Evolutionary conservation across 1,284 basidiomycete genomes (phyloP), one percentile per base, ranked within the genome.

Genomic region (Cutaneotrichosporon spelunceum): DNA sequence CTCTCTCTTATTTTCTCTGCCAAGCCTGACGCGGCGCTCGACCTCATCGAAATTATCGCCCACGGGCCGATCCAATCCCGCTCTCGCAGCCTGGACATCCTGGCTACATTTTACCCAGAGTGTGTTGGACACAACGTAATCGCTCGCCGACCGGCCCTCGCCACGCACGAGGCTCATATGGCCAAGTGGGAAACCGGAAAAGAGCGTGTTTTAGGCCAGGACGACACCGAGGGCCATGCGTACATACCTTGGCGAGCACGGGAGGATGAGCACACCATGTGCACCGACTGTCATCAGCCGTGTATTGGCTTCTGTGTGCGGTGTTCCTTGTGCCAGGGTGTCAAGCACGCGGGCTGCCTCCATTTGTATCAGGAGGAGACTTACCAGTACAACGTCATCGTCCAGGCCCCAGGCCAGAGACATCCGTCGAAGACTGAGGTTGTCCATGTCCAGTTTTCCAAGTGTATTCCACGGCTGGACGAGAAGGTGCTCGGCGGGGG

Each of bases 1-100:
- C 71, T 91, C 23, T 75, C 80, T n/a, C 76, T 84, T 23, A 82
- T 90, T n/a, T 75, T 85, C 16, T 78, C 79, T 14, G 78, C 81
- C 36, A 91, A 90, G 71, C 81, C 84, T 0, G 89, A 91, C 70
- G 80, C 84, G 1, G 86, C 87, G 66, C 79, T 85, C 27, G 88
- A 91, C 72, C 63, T 89, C 0, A 81, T 92, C 8, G 84, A 88
- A 65, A 82, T 90, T 36, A 79, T 86, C 23, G 88, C 88, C 3
- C 86, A 88, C 70, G 85, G 86, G 57, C 83, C 84, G 0, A 83
- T 7, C 80, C 73, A 56, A 81, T 85, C 74, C 77, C 23, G 54
- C 4, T 30, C 47, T 16, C 54, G 63, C 19, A 88, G 87, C 10
- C 74, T 87, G 59, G 78, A 80, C 53, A 75, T 88, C 11, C 77